These are phyloP conservation scores for Fagopyrum tataricum DNA, from an alignment of 148 eudicot genomes.

Conservation along the genomic window DNA sequence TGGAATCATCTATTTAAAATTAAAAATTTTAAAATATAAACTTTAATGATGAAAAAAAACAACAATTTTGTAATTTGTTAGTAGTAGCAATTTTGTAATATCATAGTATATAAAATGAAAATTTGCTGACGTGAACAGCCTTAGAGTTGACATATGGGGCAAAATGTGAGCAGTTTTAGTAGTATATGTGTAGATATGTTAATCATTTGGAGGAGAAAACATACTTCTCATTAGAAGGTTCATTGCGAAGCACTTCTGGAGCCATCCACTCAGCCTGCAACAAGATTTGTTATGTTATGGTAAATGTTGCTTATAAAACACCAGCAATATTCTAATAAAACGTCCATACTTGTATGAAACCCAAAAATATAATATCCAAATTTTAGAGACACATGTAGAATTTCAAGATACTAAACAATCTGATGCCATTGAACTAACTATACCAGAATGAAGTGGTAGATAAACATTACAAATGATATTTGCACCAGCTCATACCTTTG, in stretches of 20 bases:
- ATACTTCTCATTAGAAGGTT: constrained; percentile 91
- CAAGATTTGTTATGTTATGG: neutral
- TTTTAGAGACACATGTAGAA: neutral
- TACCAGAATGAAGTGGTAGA: neutral
- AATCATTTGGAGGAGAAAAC: constrained; percentile 10
- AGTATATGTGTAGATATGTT: too few species aligned
- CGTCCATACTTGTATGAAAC: neutral
- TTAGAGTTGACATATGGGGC: too few species aligned
- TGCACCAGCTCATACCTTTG: neutral
- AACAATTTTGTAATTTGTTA: too few species aligned
- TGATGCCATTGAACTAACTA: neutral
- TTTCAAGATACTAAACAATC: neutral
- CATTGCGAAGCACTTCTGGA: constrained; percentile 91
- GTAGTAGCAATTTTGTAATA: too few species aligned
- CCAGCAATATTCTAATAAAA: neutral
- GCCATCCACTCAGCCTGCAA: constrained; percentile 99
- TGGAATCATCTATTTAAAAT: too few species aligned
- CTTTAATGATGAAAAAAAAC: too few species aligned
- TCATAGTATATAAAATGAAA: too few species aligned
- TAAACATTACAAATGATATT: neutral
- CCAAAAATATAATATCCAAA: neutral
- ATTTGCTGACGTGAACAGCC: too few species aligned
- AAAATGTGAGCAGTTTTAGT: too few species aligned
- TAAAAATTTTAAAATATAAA: too few species aligned
- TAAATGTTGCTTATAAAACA: neutral